A percentile compares a stretch with the other conserved stretches of the same genome.
Evolutionary conservation across 2,329 filamentous ascomycete genomes (phyloP).

Genomic region (Thielaviopsis populi): DNA sequence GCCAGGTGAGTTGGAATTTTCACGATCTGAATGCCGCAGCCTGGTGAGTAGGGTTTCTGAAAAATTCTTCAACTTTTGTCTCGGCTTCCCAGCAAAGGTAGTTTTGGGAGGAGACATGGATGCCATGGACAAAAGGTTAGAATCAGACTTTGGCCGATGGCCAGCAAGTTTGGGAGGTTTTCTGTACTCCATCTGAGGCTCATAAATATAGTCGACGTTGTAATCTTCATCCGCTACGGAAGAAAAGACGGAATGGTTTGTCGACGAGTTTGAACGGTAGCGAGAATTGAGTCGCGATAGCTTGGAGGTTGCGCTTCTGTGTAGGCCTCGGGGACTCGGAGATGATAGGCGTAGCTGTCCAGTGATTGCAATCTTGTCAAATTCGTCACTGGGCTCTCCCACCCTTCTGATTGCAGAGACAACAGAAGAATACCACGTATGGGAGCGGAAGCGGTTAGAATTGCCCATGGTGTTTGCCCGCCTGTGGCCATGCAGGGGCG

Average conservation of each 20-base stretch:
- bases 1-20: background rate
- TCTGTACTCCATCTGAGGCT: background rate
- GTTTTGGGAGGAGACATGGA: background rate
- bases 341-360: background rate
- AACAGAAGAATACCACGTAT: slow-evolving; percentile 10
- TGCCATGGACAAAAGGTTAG: background rate
- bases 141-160: background rate
- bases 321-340: background rate
- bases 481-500: background rate
- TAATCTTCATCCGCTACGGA: slow-evolving; percentile 2
- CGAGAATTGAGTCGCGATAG: background rate
- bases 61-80: slow-evolving; percentile 1
- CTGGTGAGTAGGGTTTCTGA: slow-evolving; percentile 2
- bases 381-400: background rate
- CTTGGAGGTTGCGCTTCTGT: background rate
- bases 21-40: slow-evolving; percentile 1
- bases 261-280: background rate
- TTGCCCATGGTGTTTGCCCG: slow-evolving; percentile 1
- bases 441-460: background rate
- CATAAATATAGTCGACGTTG: slow-evolving; percentile 4
- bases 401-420: slow-evolving; percentile 7
- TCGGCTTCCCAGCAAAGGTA: background rate
- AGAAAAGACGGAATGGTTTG: background rate
- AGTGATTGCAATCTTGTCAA: background rate
- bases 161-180: background rate